Base-by-base conservation (phyloP, 1,284 basidiomycete genomes). In the Cryptococcus amylolentus region DNA sequence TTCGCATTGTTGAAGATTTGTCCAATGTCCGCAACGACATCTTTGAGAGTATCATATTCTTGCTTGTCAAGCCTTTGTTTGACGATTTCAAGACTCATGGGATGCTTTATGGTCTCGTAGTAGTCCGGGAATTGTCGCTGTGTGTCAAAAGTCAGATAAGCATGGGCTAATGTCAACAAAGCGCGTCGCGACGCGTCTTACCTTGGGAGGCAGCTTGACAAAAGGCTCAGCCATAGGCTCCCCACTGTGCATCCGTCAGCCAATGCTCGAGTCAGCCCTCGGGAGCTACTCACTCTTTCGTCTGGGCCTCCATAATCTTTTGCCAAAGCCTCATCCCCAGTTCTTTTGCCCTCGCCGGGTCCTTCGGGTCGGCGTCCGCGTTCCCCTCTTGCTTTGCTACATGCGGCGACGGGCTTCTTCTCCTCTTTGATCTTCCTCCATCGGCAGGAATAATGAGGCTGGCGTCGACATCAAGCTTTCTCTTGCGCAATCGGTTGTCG, bases 1-100 rank as follows among this genome's bases (percentile, higher is more conserved):
- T 76, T 76, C 38, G 73, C 73, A 49, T 76, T 76, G 55, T 66
- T 71, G 61, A 70, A 76, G 51, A 76, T 76, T 56, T 73, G 71
- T 9, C 69, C 66, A 1, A 76, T 37, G 54, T 76, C 73, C 23
- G 56, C 49, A 40, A 59, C 64, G 37, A 76, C 73, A 4, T 66
- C 69, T 28, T 64, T 61, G 23, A 76, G 56, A 0, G 66, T 69
- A 13, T 64, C 52, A 50, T 76, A 76, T 44, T 54, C 49, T 4
- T 42, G 50, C 8, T 53, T 48, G 6, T 69, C 62, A 8, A 77
- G 70, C 59, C 67, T 73, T 10, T 60, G 51, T 8, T 70, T 58
- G 13, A 75, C 69, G 38, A 66, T 68, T 38, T 74, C 69, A 39
- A 77, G 66, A 37, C 68, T 68, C 65, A 75, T 68, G 12, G 75